Conservation (phyloP, 1,284 basidiomycete genomes). For the Grifola frondosa region DNA sequence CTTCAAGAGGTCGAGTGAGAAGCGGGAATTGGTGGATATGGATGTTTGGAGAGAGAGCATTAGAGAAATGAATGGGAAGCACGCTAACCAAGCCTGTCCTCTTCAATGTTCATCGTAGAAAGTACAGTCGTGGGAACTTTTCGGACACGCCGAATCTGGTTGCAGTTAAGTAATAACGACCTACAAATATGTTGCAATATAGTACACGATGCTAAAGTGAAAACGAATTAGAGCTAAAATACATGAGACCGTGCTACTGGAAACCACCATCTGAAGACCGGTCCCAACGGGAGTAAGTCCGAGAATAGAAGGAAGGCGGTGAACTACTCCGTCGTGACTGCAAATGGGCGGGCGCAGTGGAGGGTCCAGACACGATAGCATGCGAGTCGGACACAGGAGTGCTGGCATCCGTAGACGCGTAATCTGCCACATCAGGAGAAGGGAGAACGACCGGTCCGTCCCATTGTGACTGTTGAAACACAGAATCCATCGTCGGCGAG, state of each 20-base stretch:
- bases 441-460: constrained; percentile 20
- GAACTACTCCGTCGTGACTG: constrained; percentile 2
- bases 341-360: background rate
- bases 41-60: constrained; percentile 56
- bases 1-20: constrained; percentile 66
- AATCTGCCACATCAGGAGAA: constrained; percentile 14
- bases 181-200: background rate
- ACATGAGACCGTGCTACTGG: background rate
- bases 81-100: constrained; percentile 63
- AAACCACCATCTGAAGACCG: background rate
- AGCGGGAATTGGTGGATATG: constrained; percentile 80
- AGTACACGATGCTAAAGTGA: background rate
- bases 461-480: constrained; percentile 6
- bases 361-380: constrained; percentile 6
- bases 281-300: too few relatives aligned
- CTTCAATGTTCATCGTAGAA: too few relatives aligned
- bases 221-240: background rate
- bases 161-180: too few relatives aligned
- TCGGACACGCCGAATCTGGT: too few relatives aligned
- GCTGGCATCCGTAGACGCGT: constrained; percentile 10
- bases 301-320: too few relatives aligned
- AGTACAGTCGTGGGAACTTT: too few relatives aligned
- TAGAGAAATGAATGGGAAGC: constrained; percentile 70
- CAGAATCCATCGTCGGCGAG: constrained; percentile 14
- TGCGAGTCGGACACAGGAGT: constrained; percentile 15